Conservation (phyloP, 2,329 filamentous ascomycete species). For the Penicillium expansum region DNA sequence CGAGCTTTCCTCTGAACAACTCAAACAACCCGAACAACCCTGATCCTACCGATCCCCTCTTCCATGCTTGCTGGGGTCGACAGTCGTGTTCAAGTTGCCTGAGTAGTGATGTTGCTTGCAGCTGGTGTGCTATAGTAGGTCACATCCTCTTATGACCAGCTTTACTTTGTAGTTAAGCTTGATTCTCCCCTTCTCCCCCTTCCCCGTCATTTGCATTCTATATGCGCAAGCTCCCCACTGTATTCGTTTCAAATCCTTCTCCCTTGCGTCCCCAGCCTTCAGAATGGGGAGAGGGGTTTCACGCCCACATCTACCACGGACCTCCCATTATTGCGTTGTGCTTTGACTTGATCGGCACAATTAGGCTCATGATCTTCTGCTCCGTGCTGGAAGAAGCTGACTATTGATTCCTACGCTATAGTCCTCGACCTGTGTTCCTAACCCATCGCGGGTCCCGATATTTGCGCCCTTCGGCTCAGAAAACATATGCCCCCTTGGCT, state of each 20-base stretch:
- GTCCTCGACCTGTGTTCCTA: conserved; percentile 43
- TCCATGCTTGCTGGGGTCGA: conserved; percentile 36
- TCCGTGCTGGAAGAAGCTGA: background rate
- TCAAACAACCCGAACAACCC: background rate
- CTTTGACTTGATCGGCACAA: background rate
- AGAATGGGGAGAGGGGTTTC: conserved; percentile 5
- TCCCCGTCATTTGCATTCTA: background rate
- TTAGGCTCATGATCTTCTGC: background rate
- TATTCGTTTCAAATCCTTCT: background rate
- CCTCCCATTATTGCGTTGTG: background rate
- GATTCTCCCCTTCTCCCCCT: background rate
- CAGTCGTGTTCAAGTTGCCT: conserved; percentile 38
- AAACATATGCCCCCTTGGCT: conserved; percentile 40
- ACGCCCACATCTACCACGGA: background rate
- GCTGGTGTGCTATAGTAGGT: conserved; percentile 41
- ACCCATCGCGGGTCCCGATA: conserved; percentile 36
- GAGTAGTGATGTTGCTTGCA: conserved; percentile 33
- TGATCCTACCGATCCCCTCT: conserved; percentile 26
- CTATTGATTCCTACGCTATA: conserved; percentile 12
- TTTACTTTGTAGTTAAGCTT: background rate
- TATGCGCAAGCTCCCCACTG: background rate
- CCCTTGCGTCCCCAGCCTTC: conserved; percentile 6
- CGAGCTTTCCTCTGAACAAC: background rate
- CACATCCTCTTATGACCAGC: conserved; percentile 4
- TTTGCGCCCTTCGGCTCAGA: conserved; percentile 37